Evolutionary conservation across 495 filamentous ascomycete species (phyloP), one percentile per base, ranked within the genome.

Genomic region (Tetracladium setigerum): DNA sequence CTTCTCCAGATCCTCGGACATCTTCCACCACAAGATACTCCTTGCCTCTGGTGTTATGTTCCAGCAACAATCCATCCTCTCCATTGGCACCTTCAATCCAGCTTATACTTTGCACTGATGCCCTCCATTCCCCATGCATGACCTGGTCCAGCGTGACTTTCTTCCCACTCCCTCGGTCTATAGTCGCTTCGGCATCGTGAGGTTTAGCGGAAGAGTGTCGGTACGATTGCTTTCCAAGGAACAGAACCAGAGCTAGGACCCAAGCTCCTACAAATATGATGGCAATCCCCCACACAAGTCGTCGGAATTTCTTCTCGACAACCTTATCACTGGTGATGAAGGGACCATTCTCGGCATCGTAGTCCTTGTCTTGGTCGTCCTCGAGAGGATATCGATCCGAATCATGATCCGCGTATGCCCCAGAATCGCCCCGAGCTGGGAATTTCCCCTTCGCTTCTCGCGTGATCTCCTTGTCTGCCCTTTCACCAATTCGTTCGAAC

Each of bases 1-100:
- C 57, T 35, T 62, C 59, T 34, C 19, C 37, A 8, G 27, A 38
- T 38, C 64, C 70, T 37, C 84, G 74, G 45, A 97, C 81, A 62
- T 95, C 88, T 58, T 95, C 85, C n/a, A 95, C 86, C 2, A 89
- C 78, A 18, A 95, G 70, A 55, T 81, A 95, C 37, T 82, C 84
- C 46, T 84, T 74, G 5, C 71, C 76, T 6, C 58, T 47, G 13
- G 62, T 69, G 32, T 71, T 75, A 53, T 69, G 65, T 62, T 94
- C 84, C 18, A 96, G 70, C 36, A 95, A 60, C 19, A 96, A 69
- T 5, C 89, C 89, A 63, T 96, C 90, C 63, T 95, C 84, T 19
- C 88, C 89, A 44, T 84, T 73, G 18, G 89, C 74, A 6, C 89
- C 87, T 8, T 78, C 78, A 45, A 97, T 91, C 92, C 92, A 98